Evolutionary conservation across 148 eudicot genomes (phyloP), one percentile per base, ranked within the genome.

Genomic region (Fagopyrum homotropicum): DNA sequence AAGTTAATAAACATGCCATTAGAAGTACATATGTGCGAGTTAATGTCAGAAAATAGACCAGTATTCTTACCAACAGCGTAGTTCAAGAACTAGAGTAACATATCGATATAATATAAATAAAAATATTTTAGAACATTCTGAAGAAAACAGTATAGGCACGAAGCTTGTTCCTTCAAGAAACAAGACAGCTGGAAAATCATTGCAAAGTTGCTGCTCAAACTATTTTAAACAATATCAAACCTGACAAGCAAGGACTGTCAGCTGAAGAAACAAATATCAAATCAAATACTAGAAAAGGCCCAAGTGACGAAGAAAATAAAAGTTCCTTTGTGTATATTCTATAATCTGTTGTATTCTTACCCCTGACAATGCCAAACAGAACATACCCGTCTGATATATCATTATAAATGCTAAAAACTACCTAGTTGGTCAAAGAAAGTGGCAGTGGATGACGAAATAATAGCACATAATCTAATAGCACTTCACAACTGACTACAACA

Each of bases 1-100:
- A 49, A 49, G 2, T 49, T 12, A 93, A 88, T 50, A 94, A 93
- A 5, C 80, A 85, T n/a, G 40, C 98, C 97, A 78, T 88, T 87
- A 40, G 93, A 88, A 4, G 90, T 91, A 79, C 83, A 93, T 77
- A 93, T 91, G 64, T 86, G 80, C 55, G 77, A 83, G 77, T 91
- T 91, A 43, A 97, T 93, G 87, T 79, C 71, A 75, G 68, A 79
- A 30, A 4, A 59, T 1, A 49, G 40, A 35, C 40, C 40, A 35
- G 40, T 35, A 35, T 35, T 35, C 40, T 35, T 12, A 9, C 52
- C 52, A 49, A 2, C 52, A 49, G 52, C 11, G 12, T 49, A 12
- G 52, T 49, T 49, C 12, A 72, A 4, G 44, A 35, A 15, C 56
- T 45, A 73, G 22, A 57, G 15, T 55, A 54, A 17, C 6, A 59